A percentile compares a stretch with the other conserved stretches of the same genome.
These are phyloP conservation scores for Arthrocladium fulminans DNA, from an alignment of 2,329 filamentous ascomycete species.

Conservation along the genomic window DNA sequence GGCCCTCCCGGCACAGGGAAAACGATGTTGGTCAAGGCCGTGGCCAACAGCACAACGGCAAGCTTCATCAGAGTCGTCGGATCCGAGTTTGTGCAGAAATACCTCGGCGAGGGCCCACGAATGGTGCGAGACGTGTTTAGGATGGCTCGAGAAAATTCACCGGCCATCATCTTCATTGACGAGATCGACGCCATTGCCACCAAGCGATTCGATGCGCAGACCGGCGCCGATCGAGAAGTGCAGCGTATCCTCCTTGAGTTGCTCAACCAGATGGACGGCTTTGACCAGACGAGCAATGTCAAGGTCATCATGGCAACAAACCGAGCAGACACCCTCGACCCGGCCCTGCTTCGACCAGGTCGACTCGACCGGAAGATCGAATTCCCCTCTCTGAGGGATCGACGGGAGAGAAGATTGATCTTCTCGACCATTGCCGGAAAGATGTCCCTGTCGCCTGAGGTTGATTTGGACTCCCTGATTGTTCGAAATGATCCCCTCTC, in stretches of 20 bases:
- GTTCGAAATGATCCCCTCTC: slow-evolving; percentile 92
- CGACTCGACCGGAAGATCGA: slow-evolving; percentile 98
- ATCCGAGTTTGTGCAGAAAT: slow-evolving; percentile 98
- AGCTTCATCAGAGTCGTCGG: slow-evolving; percentile 98
- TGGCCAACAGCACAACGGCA: slow-evolving; percentile 94
- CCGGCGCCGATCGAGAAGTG: slow-evolving; percentile 92
- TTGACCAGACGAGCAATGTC: slow-evolving; percentile 97
- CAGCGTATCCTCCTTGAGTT: slow-evolving; percentile 96
- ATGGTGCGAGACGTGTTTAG: slow-evolving; percentile 99
- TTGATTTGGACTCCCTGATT: slow-evolving; percentile 91
- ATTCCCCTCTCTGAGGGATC: slow-evolving; percentile 89
- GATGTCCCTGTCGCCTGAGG: slow-evolving; percentile 95
- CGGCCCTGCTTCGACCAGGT: slow-evolving; percentile 84
- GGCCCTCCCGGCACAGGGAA: slow-evolving; percentile 93
- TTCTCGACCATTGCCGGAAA: slow-evolving; percentile 94
- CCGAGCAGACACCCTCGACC: slow-evolving; percentile 92
- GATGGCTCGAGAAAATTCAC: slow-evolving; percentile 97
- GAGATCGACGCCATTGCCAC: slow-evolving; percentile 98
- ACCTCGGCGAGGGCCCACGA: slow-evolving; percentile 90
- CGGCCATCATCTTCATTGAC: slow-evolving; percentile 98
- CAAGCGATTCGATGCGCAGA: slow-evolving; percentile 98
- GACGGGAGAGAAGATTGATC: slow-evolving; percentile 89
- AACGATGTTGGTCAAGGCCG: slow-evolving; percentile 96
- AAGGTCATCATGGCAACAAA: slow-evolving; percentile 99
- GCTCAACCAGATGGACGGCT: slow-evolving; percentile 99